Percentiles rank a stretch among this genome's conserved stretches.
These are phyloP conservation scores for Peterozyma toletana DNA, from an alignment of 805 yeast species.

Conservation along the genomic window DNA sequence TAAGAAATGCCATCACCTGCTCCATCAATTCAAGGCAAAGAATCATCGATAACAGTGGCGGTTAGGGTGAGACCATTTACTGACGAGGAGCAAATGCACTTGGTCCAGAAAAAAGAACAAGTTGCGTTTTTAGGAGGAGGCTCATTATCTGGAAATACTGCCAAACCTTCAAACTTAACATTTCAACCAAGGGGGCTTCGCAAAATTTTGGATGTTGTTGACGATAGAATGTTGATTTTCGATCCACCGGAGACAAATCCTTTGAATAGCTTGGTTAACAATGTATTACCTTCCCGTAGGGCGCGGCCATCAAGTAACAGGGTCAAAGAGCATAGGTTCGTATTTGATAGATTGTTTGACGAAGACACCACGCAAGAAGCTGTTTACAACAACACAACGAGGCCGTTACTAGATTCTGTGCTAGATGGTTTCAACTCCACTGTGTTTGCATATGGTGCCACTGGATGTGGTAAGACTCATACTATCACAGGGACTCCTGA, in stretches of 20 bases:
- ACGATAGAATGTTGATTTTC: constrained; percentile 77
- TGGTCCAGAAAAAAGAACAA: constrained; percentile 21
- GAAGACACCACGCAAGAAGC: constrained; percentile 56
- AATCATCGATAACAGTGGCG: constrained; percentile 68
- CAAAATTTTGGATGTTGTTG: constrained; percentile 71
- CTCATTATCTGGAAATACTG: constrained; percentile 26
- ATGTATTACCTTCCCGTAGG: constrained; percentile 1
- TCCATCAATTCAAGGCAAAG: constrained; percentile 9
- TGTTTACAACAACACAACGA: constrained; percentile 60
- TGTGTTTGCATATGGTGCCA: constrained; percentile 94
- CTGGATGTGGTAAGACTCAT: constrained; percentile 97
- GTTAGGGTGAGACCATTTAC: constrained; percentile 87
- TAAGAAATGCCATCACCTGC: no score
- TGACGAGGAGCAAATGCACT: constrained; percentile 38
- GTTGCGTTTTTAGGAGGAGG: constrained; percentile 47
- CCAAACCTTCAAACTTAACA: constrained; percentile 8
- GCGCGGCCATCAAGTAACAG: constrained; percentile 26
- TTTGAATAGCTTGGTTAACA: constrained; percentile 36
- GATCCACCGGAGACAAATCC: constrained; percentile 79
- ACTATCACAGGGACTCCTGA: constrained; percentile 74
- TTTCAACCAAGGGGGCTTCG: constrained; percentile 46
- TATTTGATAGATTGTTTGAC: constrained; percentile 76
- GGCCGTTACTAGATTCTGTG: constrained; percentile 65
- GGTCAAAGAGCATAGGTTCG: constrained; percentile 68
- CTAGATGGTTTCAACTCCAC: constrained; percentile 87